These are phyloP conservation scores for Podaxis carcinomalis DNA, from an alignment of 768 basidiomycete genomes.

Conservation along the genomic window DNA sequence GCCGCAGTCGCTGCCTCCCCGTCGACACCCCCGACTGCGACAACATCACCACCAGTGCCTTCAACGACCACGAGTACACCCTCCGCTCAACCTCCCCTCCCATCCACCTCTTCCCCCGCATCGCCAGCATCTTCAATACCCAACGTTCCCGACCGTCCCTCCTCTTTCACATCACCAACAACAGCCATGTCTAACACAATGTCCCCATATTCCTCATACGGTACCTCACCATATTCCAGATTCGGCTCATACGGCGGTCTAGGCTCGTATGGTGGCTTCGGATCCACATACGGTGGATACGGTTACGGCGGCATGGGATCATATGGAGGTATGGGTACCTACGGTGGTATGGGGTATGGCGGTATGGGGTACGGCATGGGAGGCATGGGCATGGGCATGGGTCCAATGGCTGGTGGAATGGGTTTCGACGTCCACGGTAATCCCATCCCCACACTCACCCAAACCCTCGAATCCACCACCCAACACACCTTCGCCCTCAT, in stretches of 20 bases:
- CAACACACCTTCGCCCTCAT: conserved; percentile 90
- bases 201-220: conserved; percentile 31
- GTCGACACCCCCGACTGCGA: conserved; percentile 20
- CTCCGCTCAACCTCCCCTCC: conserved; percentile 14
- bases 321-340: conserved; percentile 32
- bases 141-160: conserved; percentile 60
- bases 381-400: conserved; percentile 28
- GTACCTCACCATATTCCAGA: conserved; percentile 41
- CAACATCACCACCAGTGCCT: conserved; percentile 21
- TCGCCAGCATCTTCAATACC: conserved; percentile 26
- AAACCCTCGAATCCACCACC: conserved; percentile 85
- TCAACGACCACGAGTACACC: conserved; percentile 27
- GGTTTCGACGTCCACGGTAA: conserved; percentile 44
- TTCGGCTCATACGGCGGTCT: conserved; percentile 27
- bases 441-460: conserved; percentile 69
- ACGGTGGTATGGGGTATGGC: conserved; percentile 25
- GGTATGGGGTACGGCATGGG: conserved; percentile 28
- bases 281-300: conserved; percentile 26
- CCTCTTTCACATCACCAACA: conserved; percentile 39
- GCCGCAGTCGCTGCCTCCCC: conserved; percentile 29
- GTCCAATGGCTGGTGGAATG: conserved; percentile 16
- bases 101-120: conserved; percentile 13
- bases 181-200: conserved; percentile 21
- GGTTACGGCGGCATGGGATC: conserved; percentile 32
- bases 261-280: conserved; percentile 28